Evolutionary conservation across 306 rosid genomes (phyloP).

Genomic region (Mucuna pruriens): DNA sequence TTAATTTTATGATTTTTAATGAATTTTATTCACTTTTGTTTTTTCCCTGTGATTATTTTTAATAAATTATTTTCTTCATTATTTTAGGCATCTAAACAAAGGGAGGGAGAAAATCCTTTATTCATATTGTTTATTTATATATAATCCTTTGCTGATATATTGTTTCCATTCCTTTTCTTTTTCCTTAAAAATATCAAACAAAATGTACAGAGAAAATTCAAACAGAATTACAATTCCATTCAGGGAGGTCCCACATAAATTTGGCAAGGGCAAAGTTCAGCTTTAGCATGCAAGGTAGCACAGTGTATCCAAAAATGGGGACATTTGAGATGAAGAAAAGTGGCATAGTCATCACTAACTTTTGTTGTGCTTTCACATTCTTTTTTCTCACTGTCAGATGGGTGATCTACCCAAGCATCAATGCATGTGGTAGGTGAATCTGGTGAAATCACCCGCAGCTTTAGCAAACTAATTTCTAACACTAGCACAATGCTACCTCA

Average conservation of each 20-base stretch:
- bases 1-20: no score
- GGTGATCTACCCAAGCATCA: background rate
- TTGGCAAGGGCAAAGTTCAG: background rate
- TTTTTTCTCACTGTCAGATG: background rate
- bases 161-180: background rate
- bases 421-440: constrained; percentile 18
- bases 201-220: background rate
- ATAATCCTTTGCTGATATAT: background rate
- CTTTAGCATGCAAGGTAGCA: background rate
- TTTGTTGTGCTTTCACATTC: constrained; percentile 11
- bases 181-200: background rate
- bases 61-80: background rate
- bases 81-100: background rate
- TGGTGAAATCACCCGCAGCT: constrained; percentile 6
- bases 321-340: background rate
- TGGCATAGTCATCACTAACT: background rate
- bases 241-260: background rate
- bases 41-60: background rate
- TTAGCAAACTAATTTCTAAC: background rate
- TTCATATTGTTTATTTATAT: no score
- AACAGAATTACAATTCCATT: background rate
- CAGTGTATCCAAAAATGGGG: background rate
- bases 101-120: background rate
- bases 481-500: background rate
- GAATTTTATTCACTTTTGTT: no score